Conservation (phyloP, 768 basidiomycete genomes). For the Kwoniella bestiolae region DNA sequence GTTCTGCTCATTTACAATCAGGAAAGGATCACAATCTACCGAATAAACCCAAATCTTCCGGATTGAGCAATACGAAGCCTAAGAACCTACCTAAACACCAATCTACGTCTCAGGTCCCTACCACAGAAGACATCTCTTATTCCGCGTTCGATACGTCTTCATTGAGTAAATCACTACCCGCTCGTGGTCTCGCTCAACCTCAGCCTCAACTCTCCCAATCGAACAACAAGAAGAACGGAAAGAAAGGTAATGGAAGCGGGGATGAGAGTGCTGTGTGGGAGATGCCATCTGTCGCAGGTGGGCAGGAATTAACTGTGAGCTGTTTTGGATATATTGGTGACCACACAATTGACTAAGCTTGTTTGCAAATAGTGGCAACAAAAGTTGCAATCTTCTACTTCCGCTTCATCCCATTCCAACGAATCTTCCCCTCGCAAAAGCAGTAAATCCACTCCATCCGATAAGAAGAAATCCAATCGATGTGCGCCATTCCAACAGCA, state of each 20-base stretch:
- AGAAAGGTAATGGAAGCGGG: constrained; percentile 18
- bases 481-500: constrained; percentile 1
- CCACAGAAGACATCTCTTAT: not conserved
- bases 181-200: constrained; percentile 15
- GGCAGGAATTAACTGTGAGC: constrained; percentile 43
- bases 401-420: not conserved
- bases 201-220: not conserved
- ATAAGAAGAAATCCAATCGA: constrained; percentile 20
- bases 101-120: not conserved
- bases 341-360: not conserved
- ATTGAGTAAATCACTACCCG: constrained; percentile 20
- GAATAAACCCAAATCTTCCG: constrained; percentile 11
- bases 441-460: constrained; percentile 4
- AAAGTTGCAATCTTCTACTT: constrained; percentile 20
- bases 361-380: constrained; percentile 42
- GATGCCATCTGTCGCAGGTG: constrained; percentile 35
- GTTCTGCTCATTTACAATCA: not conserved
- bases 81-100: not conserved
- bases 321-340: not conserved
- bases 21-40: not conserved
- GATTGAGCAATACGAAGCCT: constrained; percentile 5
- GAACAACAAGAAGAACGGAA: constrained; percentile 18
- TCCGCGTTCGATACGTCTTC: constrained; percentile 7
- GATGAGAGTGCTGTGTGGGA: constrained; percentile 49
- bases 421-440: constrained; percentile 5